A percentile compares a stretch with the other conserved stretches of the same genome.
phyloP scores from a whole-genome alignment of 1,284 basidiomycete genomes.

The Leccinum solheimii region DNA sequence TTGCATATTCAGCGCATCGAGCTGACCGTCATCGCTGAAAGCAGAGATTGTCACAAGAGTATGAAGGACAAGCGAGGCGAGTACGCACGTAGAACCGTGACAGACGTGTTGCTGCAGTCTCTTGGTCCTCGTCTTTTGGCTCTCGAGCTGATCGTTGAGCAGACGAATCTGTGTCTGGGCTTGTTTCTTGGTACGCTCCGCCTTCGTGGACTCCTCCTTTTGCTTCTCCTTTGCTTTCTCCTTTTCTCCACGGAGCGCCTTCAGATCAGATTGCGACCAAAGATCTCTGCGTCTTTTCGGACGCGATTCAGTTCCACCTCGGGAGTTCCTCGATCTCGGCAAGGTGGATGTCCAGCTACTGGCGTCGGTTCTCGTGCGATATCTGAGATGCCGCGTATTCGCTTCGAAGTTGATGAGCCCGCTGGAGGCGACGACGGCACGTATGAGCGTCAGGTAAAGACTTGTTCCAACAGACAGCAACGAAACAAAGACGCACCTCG shows the following conservation, averaged over 20 bases:
- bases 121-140: conserved; percentile 47
- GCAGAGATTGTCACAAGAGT: background rate
- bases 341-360: conserved; percentile 68
- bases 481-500: conserved; percentile 47
- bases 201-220: conserved; percentile 48
- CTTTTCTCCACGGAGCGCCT: conserved; percentile 62
- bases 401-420: conserved; percentile 59
- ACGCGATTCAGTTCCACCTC: conserved; percentile 73
- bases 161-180: conserved; percentile 62
- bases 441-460: conserved; percentile 3
- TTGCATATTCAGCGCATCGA: conserved; percentile 60
- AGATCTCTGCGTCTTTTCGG: conserved; percentile 68
- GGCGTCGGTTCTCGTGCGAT: conserved; percentile 69
- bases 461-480: background rate
- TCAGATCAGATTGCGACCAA: conserved; percentile 65
- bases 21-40: conserved; percentile 47
- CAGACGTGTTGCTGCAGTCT: conserved; percentile 57
- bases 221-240: conserved; percentile 49
- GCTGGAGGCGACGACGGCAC: conserved; percentile 40
- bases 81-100: conserved; percentile 43
- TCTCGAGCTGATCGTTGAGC: conserved; percentile 68
- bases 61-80: conserved; percentile 28
- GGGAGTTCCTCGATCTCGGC: conserved; percentile 72
- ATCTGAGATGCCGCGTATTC: conserved; percentile 60
- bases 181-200: conserved; percentile 64